phyloP scores from a whole-genome alignment of 2,329 filamentous ascomycete genomes.

The Gaeumannomyces sp. region DNA sequence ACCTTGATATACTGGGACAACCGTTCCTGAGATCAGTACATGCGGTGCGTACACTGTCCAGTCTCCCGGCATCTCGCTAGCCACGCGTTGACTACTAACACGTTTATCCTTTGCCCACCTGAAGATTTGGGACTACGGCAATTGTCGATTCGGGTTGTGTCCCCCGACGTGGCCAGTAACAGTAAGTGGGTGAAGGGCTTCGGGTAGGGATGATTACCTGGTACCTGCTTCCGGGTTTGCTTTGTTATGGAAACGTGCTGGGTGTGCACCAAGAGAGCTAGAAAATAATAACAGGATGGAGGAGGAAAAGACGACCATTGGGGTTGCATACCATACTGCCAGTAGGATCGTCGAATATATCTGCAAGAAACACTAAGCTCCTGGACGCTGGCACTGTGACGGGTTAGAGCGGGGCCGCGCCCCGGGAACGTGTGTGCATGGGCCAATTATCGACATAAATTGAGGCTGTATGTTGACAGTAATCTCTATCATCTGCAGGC shows the following conservation, averaged over 20 bases:
- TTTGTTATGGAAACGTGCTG: not conserved
- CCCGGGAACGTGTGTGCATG: too few relatives aligned
- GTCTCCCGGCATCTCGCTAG: not conserved
- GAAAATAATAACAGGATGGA: not conserved
- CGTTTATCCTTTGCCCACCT: not conserved
- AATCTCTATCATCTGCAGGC: too few relatives aligned
- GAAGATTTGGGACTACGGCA: constrained; percentile 58
- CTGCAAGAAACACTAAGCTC: not conserved
- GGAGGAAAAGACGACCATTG: too few relatives aligned
- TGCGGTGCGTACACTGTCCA: constrained; percentile 37
- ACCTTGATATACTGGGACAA: constrained; percentile 57
- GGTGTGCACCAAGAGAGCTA: not conserved
- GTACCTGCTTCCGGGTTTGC: not conserved
- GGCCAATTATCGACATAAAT: too few relatives aligned
- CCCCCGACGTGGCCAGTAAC: constrained; percentile 31
- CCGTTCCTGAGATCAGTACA: constrained; percentile 61
- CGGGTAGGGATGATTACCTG: too few relatives aligned
- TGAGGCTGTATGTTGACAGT: too few relatives aligned
- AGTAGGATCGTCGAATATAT: too few relatives aligned
- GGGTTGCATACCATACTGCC: too few relatives aligned
- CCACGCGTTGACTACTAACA: not conserved
- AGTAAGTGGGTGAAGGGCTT: not conserved
- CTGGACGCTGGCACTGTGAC: not conserved
- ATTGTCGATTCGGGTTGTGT: constrained; percentile 53
- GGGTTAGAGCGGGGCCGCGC: too few relatives aligned